These are phyloP conservation scores for Xerocomus amazonicus DNA, from an alignment of 1,284 basidiomycete species.

Conservation along the genomic window DNA sequence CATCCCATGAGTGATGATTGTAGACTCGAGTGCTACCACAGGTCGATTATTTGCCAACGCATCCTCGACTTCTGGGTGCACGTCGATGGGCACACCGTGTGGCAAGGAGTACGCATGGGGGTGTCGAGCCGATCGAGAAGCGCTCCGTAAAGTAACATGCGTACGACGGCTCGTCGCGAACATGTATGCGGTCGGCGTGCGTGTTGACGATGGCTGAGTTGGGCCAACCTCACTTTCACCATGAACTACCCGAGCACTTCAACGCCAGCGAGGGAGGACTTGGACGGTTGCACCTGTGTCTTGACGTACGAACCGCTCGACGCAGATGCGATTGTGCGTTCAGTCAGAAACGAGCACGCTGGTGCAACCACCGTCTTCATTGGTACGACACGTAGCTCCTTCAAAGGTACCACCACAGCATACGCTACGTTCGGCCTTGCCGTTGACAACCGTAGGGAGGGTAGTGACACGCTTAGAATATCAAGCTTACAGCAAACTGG, in stretches of 20 bases:
- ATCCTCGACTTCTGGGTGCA: conserved; percentile 77
- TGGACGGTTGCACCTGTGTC: conserved; percentile 49
- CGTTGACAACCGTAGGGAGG: conserved; percentile 48
- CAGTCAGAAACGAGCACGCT: conserved; percentile 58
- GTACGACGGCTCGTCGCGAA: conserved; percentile 10
- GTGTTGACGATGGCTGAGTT: no score
- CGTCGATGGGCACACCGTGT: conserved; percentile 48
- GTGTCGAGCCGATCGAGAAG: conserved; percentile 9
- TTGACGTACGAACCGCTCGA: conserved; percentile 61
- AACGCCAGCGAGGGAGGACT: conserved; percentile 43
- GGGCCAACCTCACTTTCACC: background rate
- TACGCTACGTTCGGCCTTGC: background rate
- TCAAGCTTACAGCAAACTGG: conserved; percentile 78
- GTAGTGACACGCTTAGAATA: conserved; percentile 74
- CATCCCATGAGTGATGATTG: conserved; percentile 91
- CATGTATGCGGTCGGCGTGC: conserved; percentile 11
- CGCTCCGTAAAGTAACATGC: conserved; percentile 2
- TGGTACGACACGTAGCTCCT: conserved; percentile 66
- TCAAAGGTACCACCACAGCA: conserved; percentile 39
- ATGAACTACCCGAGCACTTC: conserved; percentile 40
- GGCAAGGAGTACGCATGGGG: background rate
- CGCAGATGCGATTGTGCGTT: conserved; percentile 51
- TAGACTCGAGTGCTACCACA: conserved; percentile 79
- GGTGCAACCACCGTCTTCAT: conserved; percentile 75
- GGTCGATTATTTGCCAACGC: conserved; percentile 60